These are phyloP conservation scores for Coemansia sp. DNA, from an alignment of 192 early-diverging fungal species.

Conservation along the genomic window DNA sequence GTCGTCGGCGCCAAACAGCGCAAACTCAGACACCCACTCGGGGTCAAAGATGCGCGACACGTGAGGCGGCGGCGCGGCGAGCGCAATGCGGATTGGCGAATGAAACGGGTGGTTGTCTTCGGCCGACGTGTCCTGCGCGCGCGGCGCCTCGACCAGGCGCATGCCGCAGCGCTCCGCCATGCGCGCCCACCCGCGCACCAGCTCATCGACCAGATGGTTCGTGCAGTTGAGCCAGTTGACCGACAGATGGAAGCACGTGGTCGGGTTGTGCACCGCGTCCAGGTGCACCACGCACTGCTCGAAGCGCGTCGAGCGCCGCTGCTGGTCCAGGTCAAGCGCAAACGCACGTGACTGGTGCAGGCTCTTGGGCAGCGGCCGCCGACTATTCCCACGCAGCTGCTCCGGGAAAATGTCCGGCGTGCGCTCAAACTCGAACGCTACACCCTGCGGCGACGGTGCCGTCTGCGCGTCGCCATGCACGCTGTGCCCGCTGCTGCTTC, in stretches of 20 bases:
- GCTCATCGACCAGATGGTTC: constrained; percentile 80
- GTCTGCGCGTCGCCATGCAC: background rate
- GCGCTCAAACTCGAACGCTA: constrained; percentile 2
- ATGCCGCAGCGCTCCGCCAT: constrained; percentile 85
- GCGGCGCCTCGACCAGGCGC: constrained; percentile 84
- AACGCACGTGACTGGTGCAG: constrained; percentile 67
- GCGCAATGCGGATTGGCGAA: constrained; percentile 64
- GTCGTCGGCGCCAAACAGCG: constrained; percentile 20
- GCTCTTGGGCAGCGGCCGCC: constrained; percentile 42
- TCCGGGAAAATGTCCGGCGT: constrained; percentile 31
- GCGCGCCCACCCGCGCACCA: constrained; percentile 75
- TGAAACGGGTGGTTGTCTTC: constrained; percentile 91
- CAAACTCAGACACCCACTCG: constrained; percentile 33
- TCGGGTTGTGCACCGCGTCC: constrained; percentile 85
- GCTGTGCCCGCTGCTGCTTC: background rate
- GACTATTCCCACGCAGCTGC: constrained; percentile 8
- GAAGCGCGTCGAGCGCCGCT: constrained; percentile 67
- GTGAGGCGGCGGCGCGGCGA: constrained; percentile 63
- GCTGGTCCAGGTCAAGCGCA: constrained; percentile 82
- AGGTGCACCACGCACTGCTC: constrained; percentile 87
- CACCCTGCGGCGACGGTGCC: background rate
- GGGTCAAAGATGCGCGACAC: constrained; percentile 47
- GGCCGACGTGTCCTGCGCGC: constrained; percentile 42
- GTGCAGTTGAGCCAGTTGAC: constrained; percentile 96
- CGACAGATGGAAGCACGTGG: constrained; percentile 89